These are phyloP conservation scores for Monosporozyma unispora DNA, from an alignment of 805 yeast genomes.

Conservation along the genomic window DNA sequence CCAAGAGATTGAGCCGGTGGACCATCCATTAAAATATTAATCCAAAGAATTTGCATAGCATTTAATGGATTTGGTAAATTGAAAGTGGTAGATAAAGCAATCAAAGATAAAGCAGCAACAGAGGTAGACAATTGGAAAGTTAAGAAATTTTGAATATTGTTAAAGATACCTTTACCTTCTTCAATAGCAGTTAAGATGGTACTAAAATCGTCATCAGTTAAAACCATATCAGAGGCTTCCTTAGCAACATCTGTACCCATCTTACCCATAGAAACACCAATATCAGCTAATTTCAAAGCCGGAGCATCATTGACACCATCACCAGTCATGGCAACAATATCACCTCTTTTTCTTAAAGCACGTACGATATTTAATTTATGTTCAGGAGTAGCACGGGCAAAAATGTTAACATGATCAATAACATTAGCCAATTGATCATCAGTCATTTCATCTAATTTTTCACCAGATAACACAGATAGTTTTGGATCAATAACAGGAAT, in stretches of 20 bases:
- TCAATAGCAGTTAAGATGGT: slow-evolving; percentile 89
- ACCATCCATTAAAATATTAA: slow-evolving; percentile 95
- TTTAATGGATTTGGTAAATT: slow-evolving; percentile 89
- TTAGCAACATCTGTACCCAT: slow-evolving; percentile 98
- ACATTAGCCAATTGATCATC: slow-evolving; percentile 67
- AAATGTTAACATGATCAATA: slow-evolving; percentile 74
- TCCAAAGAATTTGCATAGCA: slow-evolving; percentile 98
- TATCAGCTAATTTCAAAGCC: slow-evolving; percentile 91
- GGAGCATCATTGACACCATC: slow-evolving; percentile 99
- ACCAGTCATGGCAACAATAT: slow-evolving; percentile 98
- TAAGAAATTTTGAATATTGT: slow-evolving; percentile 87
- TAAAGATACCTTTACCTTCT: slow-evolving; percentile 96
- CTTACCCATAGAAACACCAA: slow-evolving; percentile 88
- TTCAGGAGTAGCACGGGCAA: slow-evolving; percentile 93
- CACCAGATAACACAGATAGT: slow-evolving; percentile 75
- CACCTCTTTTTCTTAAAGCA: slow-evolving; percentile 84
- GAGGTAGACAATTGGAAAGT: slow-evolving; percentile 95
- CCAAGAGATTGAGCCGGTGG: slow-evolving; percentile 98
- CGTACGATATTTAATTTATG: slow-evolving; percentile 84
- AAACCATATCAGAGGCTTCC: slow-evolving; percentile 96
- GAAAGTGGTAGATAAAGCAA: slow-evolving; percentile 79
- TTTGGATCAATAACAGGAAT: slow-evolving; percentile 62
- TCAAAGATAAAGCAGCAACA: slow-evolving; percentile 85
- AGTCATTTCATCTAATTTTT: slow-evolving; percentile 61
- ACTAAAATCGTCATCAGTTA: slow-evolving; percentile 93